These are phyloP conservation scores for Penicillium sp. DNA, from an alignment of 2,329 filamentous ascomycete genomes.

Conservation along the genomic window DNA sequence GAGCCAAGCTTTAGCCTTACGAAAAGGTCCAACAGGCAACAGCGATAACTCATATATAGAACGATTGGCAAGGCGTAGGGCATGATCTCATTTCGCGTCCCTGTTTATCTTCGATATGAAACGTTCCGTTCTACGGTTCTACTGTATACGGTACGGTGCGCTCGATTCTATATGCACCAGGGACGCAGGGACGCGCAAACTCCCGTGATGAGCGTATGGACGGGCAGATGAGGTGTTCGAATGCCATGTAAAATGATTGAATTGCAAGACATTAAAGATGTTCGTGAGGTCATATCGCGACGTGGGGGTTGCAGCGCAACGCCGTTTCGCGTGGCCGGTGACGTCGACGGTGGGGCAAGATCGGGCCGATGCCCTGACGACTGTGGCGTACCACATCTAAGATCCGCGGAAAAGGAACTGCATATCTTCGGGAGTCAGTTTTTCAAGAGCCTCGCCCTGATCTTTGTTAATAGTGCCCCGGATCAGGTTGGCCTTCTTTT, in stretches of 20 bases:
- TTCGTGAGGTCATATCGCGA: constrained; percentile 11
- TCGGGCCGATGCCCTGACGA: neutral
- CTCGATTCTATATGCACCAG: neutral
- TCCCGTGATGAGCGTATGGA: neutral
- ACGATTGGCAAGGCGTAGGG: neutral
- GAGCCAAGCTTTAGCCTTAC: constrained; percentile 26
- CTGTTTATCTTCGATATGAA: neutral
- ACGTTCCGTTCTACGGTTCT: neutral
- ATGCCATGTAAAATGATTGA: neutral
- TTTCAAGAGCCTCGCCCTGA: constrained; percentile 78
- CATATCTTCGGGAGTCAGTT: constrained; percentile 85
- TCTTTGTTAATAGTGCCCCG: constrained; percentile 95
- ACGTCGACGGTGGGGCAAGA: neutral
- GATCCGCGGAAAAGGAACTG: constrained; percentile 90
- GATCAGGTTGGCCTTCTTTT: constrained; percentile 99
- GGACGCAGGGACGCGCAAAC: neutral
- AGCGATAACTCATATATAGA: neutral
- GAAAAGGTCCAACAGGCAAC: constrained; percentile 9
- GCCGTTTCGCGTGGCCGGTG: neutral
- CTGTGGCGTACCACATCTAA: constrained; percentile 28
- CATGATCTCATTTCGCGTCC: neutral
- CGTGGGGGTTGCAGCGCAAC: neutral
- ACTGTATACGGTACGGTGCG: neutral
- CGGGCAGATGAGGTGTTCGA: neutral
- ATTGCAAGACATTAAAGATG: neutral